Base-by-base conservation (phyloP, 73 alveolate genomes). In the Symbiodinium natans region DNA sequence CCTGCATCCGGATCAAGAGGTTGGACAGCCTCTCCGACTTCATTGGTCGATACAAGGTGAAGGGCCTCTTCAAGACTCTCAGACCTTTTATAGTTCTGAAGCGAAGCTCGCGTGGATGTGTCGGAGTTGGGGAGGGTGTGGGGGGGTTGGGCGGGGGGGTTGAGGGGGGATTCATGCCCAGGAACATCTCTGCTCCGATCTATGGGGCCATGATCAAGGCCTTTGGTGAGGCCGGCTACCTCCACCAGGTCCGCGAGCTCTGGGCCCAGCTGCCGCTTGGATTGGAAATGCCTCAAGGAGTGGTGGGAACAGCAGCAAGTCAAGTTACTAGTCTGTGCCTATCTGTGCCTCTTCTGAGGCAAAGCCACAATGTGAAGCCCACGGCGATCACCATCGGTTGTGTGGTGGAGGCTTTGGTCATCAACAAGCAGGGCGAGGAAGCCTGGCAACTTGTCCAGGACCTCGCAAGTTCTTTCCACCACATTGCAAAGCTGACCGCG, bases 161-260 rank as follows among this genome's bases (percentile, higher is more conserved):
- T n/a, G n/a, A n/a, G n/a, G n/a, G n/a, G n/a, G n/a, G n/a, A n/a
- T n/a, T n/a, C n/a, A n/a, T n/a, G n/a, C n/a, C 13, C 34, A 90
- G 97, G 97, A 90, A 90, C 89, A 90, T 90, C 88, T 90, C 98
- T 1, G 98, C 98, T 1, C 98, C 98, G 59, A 77, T 80, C 84
- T 92, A 75, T 46, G 98, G 98, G 11, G 90, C 98, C 80, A 92
- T 92, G 98, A 92, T 92, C 98, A 92, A 92, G 73, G 56, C 92
- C 38, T 27, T 82, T 21, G 92, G 71, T 19, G 68, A 41, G 92
- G 77, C 74, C 56, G 83, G 40, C 68, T 7, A 86, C 39, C 36
- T 86, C 25, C 38, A 15, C 0, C 88, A 73, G 88, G 98, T 92
- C 38, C 98, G 98, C 5, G 98, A 92, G 36, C 98, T 92, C 41